Conservation (phyloP, 2,329 filamentous ascomycete species). For the Cladophialophora carrionii region DNA sequence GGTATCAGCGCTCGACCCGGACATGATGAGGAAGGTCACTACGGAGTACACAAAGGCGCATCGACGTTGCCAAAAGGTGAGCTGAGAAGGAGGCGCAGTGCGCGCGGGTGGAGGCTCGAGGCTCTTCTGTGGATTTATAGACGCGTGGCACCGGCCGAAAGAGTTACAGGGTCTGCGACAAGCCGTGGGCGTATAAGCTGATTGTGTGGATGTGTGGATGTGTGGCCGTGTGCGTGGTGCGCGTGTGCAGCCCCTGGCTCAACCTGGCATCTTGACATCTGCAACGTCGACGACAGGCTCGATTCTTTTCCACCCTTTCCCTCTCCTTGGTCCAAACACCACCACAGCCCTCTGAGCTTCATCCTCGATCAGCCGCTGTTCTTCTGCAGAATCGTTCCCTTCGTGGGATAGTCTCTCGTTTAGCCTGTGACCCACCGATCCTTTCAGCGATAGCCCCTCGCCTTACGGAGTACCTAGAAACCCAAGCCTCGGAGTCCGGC, state of each 20-base stretch:
- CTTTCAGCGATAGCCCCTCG: slow-evolving; percentile 5
- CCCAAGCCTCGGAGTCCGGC: slow-evolving; percentile 22
- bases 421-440: slow-evolving; percentile 13
- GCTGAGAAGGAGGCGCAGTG: slow-evolving; percentile 10
- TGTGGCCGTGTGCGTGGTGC: not conserved
- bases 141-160: slow-evolving; percentile 6
- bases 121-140: slow-evolving; percentile 10
- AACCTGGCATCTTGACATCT: slow-evolving; percentile 16
- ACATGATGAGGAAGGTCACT: not conserved
- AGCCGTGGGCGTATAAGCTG: not conserved
- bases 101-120: slow-evolving; percentile 1
- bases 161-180: slow-evolving; percentile 12
- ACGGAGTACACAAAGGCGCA: not conserved
- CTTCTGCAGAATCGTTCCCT: not conserved
- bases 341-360: not conserved
- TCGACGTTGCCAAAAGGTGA: not conserved
- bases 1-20: not conserved
- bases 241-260: slow-evolving; percentile 12
- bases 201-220: too few relatives aligned
- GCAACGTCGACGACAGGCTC: slow-evolving; percentile 9
- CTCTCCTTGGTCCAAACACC: slow-evolving; percentile 1
- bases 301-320: not conserved
- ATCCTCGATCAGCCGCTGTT: slow-evolving; percentile 7
- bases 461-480: not conserved
- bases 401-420: slow-evolving; percentile 16